Conservation (phyloP, 306 rosid genomes). For the Prunus mongolica region DNA sequence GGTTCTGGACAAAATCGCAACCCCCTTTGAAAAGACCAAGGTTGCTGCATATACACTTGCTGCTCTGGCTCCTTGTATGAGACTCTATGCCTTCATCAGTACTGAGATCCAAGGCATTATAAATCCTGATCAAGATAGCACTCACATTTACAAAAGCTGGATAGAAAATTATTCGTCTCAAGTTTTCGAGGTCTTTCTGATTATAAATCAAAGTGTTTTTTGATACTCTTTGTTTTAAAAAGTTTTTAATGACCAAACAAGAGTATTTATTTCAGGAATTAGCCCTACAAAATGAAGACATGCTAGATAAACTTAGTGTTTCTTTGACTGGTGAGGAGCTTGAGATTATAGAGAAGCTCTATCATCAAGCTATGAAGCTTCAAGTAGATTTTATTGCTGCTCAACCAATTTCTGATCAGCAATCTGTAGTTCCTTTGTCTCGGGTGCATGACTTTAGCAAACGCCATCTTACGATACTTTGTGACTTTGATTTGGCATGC, state of each 20-base stretch:
- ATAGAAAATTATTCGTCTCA: conserved; percentile 7
- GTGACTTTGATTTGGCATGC: conserved; percentile 32
- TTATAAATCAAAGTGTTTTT: background rate
- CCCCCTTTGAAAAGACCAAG: conserved; percentile 23
- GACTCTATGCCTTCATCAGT: conserved; percentile 9
- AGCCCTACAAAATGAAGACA: conserved; percentile 14
- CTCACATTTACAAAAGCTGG: conserved; percentile 18
- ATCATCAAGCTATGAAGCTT: conserved; percentile 24
- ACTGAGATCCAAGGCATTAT: background rate
- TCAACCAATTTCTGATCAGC: conserved; percentile 15
- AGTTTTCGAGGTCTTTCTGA: conserved; percentile 11
- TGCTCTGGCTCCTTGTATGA: conserved; percentile 21
- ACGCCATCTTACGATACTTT: conserved; percentile 18
- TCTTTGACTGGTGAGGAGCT: conserved; percentile 27
- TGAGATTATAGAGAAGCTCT: conserved; percentile 11
- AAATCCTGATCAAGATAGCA: conserved; percentile 1
- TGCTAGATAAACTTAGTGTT: conserved; percentile 21
- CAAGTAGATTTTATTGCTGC: conserved; percentile 11
- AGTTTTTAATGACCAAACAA: background rate
- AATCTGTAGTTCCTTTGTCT: conserved; percentile 19
- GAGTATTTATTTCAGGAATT: conserved; percentile 10
- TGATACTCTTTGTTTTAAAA: background rate
- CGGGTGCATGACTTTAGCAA: background rate
- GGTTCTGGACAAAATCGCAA: conserved; percentile 15
- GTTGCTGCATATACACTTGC: conserved; percentile 23